Conservation (phyloP, 768 basidiomycete species). For the Boletus reticuloceps region DNA sequence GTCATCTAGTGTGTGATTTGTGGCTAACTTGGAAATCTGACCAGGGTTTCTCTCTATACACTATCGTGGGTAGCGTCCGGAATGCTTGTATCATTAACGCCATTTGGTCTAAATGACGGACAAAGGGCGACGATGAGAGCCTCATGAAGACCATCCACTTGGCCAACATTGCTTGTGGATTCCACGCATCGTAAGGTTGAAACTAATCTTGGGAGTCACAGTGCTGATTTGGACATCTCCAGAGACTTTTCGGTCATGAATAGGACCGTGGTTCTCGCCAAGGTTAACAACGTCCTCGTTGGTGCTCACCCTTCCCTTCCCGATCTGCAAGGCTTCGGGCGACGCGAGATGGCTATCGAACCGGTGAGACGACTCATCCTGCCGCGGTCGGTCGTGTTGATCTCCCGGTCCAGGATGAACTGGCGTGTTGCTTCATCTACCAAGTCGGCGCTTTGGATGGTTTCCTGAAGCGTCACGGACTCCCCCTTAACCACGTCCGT, state of each 20-base stretch:
- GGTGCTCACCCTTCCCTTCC: conserved; percentile 68
- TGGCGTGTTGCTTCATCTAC: conserved; percentile 56
- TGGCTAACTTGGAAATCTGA: conserved; percentile 1
- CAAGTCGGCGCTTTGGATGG: conserved; percentile 66
- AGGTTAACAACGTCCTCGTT: conserved; percentile 51
- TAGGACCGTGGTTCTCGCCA: conserved; percentile 56
- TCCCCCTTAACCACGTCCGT: conserved; percentile 56
- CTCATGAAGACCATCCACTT: conserved; percentile 57
- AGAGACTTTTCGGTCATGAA: conserved; percentile 68
- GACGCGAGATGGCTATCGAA: conserved; percentile 61
- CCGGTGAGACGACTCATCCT: conserved; percentile 37
- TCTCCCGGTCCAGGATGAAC: conserved; percentile 42
- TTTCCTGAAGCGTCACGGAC: conserved; percentile 52
- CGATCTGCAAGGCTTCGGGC: conserved; percentile 61
- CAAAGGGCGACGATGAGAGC: conserved; percentile 48
- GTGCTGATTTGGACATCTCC: background rate
- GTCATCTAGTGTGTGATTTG: background rate
- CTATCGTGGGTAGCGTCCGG: conserved; percentile 32
- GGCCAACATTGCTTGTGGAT: conserved; percentile 67
- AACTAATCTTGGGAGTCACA: background rate
- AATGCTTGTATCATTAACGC: background rate
- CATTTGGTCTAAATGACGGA: background rate
- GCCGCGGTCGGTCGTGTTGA: background rate
- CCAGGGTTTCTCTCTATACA: conserved; percentile 54
- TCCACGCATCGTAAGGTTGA: conserved; percentile 54